phyloP scores from a whole-genome alignment of 2,329 filamentous ascomycete genomes.

The Cladosporium sp. region DNA sequence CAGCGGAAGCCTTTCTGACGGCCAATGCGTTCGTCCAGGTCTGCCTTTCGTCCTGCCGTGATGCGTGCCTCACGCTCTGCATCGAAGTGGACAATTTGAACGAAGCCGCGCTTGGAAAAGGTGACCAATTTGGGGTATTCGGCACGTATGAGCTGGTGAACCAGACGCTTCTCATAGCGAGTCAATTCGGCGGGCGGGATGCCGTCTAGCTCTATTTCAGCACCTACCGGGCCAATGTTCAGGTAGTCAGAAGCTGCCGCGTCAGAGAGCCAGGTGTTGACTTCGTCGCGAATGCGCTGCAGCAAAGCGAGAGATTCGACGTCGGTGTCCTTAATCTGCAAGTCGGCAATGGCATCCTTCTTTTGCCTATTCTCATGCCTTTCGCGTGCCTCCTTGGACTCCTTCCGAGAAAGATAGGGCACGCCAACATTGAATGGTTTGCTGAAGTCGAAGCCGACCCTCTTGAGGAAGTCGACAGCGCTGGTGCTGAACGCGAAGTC shows the following conservation, averaged over 20 bases:
- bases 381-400: constrained; percentile 45
- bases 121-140: constrained; percentile 49
- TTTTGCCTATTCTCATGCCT: constrained; percentile 39
- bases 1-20: constrained; percentile 45
- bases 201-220: constrained; percentile 13
- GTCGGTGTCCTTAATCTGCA: constrained; percentile 49
- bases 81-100: constrained; percentile 39
- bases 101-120: constrained; percentile 37
- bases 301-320: constrained; percentile 48
- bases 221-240: constrained; percentile 26
- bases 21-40: constrained; percentile 36
- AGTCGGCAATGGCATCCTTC: constrained; percentile 36
- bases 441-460: constrained; percentile 53
- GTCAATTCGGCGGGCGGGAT: constrained; percentile 36
- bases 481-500: constrained; percentile 50
- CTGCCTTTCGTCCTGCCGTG: constrained; percentile 31
- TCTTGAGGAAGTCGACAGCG: constrained; percentile 56
- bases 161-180: constrained; percentile 57
- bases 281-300: constrained; percentile 37
- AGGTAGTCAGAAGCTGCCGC: constrained; percentile 24
- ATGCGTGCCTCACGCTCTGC: constrained; percentile 39
- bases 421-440: constrained; percentile 52
- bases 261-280: constrained; percentile 42
- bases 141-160: constrained; percentile 59
- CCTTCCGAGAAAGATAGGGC: constrained; percentile 55